phyloP scores from a whole-genome alignment of 139 green algal genomes.

The Haematococcus sp. region DNA sequence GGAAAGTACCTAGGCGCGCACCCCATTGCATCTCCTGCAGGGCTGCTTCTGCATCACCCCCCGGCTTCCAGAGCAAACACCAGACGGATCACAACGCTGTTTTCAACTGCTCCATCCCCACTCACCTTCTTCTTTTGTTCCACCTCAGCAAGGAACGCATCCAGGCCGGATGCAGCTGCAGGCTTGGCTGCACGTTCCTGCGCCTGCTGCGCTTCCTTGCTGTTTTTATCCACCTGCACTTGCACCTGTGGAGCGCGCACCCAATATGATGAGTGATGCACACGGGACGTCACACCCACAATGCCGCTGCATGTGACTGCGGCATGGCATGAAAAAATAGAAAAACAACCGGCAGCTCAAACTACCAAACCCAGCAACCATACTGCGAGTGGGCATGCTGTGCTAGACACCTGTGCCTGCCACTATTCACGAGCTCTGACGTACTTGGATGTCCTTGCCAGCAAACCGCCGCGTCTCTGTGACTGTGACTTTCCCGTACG shows the following conservation, averaged over 20 bases:
- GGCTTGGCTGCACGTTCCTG: slow-evolving; percentile 34
- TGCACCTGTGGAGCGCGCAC: slow-evolving; percentile 27
- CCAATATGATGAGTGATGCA: too few relatives aligned
- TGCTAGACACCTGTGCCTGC: neutral
- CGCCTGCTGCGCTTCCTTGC: slow-evolving; percentile 56
- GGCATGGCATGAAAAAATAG: too few relatives aligned
- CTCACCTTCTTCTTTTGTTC: slow-evolving; percentile 64
- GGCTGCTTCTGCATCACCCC: too few relatives aligned
- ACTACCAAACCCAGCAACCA: too few relatives aligned
- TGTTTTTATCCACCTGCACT: slow-evolving; percentile 52
- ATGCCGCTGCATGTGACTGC: too few relatives aligned
- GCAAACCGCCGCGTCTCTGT: slow-evolving; percentile 71
- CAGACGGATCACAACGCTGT: too few relatives aligned
- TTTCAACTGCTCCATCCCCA: too few relatives aligned
- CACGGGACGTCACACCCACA: too few relatives aligned
- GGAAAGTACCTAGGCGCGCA: too few relatives aligned
- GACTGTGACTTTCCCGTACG: slow-evolving; percentile 36
- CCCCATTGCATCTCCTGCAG: too few relatives aligned
- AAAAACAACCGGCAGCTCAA: too few relatives aligned
- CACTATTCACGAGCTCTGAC: neutral
- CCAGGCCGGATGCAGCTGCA: slow-evolving; percentile 40
- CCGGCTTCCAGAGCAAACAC: too few relatives aligned
- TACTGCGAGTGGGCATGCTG: neutral
- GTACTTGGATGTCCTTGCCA: slow-evolving; percentile 74
- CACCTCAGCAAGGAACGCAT: slow-evolving; percentile 56